Percentiles rank a stretch among this genome's conserved stretches.
Evolutionary conservation across 2,329 filamentous ascomycete species (phyloP).

Genomic region (Metarhizium rileyi): DNA sequence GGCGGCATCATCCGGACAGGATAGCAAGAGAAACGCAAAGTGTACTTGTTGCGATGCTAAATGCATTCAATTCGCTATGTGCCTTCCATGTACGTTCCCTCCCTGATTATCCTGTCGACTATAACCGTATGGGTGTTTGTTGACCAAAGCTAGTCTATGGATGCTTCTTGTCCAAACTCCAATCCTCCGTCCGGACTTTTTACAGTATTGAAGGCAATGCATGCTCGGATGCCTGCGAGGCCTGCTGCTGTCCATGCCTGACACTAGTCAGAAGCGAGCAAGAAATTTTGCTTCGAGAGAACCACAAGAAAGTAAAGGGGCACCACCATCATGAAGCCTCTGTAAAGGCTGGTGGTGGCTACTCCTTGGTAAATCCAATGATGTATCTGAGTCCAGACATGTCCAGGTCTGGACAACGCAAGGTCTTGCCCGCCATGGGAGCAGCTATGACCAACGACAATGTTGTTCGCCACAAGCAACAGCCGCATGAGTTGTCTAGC

Average conservation of each 20-base stretch:
- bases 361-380: conserved; percentile 16
- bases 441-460: neutral
- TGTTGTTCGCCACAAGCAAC: neutral
- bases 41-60: conserved; percentile 13
- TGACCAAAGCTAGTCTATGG: conserved; percentile 19
- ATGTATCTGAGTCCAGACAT: conserved; percentile 6
- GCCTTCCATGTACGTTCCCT: conserved; percentile 17
- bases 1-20: conserved; percentile 12
- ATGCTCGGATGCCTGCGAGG: conserved; percentile 14
- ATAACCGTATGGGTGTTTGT: neutral
- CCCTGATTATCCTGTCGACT: neutral
- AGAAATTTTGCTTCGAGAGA: conserved; percentile 23
- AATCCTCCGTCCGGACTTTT: conserved; percentile 19
- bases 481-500: neutral
- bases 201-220: conserved; percentile 22
- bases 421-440: neutral
- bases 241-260: conserved; percentile 19
- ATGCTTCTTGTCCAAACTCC: conserved; percentile 18
- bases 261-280: conserved; percentile 20
- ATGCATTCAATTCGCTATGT: conserved; percentile 15
- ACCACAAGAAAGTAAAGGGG: conserved; percentile 6
- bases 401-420: conserved; percentile 1
- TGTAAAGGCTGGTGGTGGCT: conserved; percentile 8
- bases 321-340: conserved; percentile 4
- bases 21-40: conserved; percentile 10